Percentiles rank a stretch among this genome's conserved stretches.
Evolutionary conservation across 2,329 filamentous ascomycete genomes (phyloP).

Genomic region (Cladosporium sp.): DNA sequence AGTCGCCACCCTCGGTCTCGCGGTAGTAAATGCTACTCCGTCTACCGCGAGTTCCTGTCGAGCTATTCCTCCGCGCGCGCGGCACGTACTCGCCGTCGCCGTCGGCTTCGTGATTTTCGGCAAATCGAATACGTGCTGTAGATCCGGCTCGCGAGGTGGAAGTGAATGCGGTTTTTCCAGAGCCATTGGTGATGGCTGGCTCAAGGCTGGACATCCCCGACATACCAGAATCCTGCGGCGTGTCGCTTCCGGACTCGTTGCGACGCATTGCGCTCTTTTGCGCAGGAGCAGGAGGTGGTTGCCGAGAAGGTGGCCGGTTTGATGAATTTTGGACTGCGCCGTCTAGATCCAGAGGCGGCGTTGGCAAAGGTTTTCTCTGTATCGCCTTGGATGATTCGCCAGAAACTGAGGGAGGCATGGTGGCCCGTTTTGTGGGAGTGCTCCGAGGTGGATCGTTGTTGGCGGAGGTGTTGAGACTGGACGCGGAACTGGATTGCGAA

Average conservation of each 20-base stretch:
- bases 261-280: slow-evolving; percentile 8
- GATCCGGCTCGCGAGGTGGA: not conserved
- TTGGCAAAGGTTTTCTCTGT: slow-evolving; percentile 1
- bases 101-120: not conserved
- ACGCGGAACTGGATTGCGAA: slow-evolving; percentile 5
- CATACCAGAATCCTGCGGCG: slow-evolving; percentile 7
- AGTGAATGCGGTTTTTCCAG: slow-evolving; percentile 1
- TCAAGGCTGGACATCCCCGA: slow-evolving; percentile 7
- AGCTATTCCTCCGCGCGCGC: slow-evolving; percentile 21
- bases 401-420: not conserved
- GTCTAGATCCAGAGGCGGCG: not conserved
- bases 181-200: slow-evolving; percentile 5
- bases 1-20: slow-evolving; percentile 22
- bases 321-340: no score
- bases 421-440: slow-evolving; percentile 6
- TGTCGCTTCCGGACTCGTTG: not conserved
- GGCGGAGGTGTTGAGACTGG: slow-evolving; percentile 2
- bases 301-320: no score
- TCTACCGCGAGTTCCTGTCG: slow-evolving; percentile 22
- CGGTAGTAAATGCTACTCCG: slow-evolving; percentile 28
- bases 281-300: not conserved
- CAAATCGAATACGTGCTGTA: slow-evolving; percentile 8
- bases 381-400: not conserved
- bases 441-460: slow-evolving; percentile 2
- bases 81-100: not conserved